Evolutionary conservation across 2,329 filamentous ascomycete genomes (phyloP), one percentile per base, ranked within the genome.

Genomic region (Phyllosticta citriasiana): DNA sequence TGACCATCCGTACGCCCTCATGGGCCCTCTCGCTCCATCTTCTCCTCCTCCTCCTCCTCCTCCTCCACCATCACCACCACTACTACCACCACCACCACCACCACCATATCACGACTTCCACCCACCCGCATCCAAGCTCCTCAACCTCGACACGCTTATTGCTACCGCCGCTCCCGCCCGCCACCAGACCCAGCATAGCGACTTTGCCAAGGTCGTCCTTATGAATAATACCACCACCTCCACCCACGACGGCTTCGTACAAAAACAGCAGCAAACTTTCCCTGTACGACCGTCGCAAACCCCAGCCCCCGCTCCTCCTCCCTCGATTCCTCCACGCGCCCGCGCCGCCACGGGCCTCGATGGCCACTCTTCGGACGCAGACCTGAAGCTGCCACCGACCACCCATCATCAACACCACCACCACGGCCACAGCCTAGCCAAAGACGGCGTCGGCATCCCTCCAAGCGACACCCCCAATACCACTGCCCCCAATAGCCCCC

Each of bases 401-500:
- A 55, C 30, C 35, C 47, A 33, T 10, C n/a, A 25, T 8, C 56
- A 58, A 7, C 12, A 56, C 4, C 47, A 33, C 6, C 56, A 58
- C 12, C 12, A 56, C 4, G 55, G 47, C 57, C n/a, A 59, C 30
- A 57, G 35, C 5, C 64, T 67, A 10, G 60, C 63, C 47, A 71
- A 70, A 55, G 66, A 77, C 69, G 78, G 78, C 67, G 76, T 82
- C 67, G 81, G 82, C 63, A 71, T 69, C 58, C 80, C 83, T 40
- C 69, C 85, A 71, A 84, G 80, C 66, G 85, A 88, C 72, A 88
- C 85, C 64, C 85, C 85, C 63, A 71, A 78, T 69, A 81, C 84
- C 62, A 86, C 84, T 65, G 82, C 82, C 59, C 84, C 85, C 30
- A 80, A 77, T 67, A 86, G 83, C 69, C 84, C 84, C 67, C 79